These are phyloP conservation scores for Pascua guehoae DNA, from an alignment of 1,284 basidiomycete species.

Conservation along the genomic window DNA sequence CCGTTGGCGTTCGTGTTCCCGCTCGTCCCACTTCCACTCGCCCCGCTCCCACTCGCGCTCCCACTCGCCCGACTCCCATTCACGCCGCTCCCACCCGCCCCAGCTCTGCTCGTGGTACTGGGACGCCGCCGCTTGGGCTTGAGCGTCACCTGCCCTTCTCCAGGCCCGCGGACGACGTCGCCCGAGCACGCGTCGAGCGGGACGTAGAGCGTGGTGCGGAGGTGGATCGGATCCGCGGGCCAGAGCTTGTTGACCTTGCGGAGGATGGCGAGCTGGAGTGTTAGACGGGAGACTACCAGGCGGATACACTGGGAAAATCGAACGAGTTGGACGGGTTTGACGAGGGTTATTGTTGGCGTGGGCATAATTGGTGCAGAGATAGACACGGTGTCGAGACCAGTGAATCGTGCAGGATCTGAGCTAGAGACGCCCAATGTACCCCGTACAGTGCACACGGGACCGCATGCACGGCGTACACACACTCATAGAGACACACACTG, in stretches of 20 bases:
- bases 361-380: no score
- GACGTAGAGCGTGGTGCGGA: slow-evolving; percentile 75
- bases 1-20: no score
- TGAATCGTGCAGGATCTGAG: no score
- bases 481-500: background rate
- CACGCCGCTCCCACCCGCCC: slow-evolving; percentile 2
- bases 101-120: background rate
- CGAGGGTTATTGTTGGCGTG: no score
- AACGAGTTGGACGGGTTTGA: no score
- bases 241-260: slow-evolving; percentile 84
- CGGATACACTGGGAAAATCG: no score
- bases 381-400: no score
- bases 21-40: background rate
- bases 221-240: slow-evolving; percentile 81
- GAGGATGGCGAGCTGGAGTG: slow-evolving; percentile 59
- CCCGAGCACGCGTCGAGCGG: slow-evolving; percentile 55
- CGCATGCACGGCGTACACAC: background rate
- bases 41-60: slow-evolving; percentile 2
- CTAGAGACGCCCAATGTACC: no score
- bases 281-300: no score
- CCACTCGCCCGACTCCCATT: slow-evolving; percentile 19
- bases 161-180: slow-evolving; percentile 40
- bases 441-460: no score
- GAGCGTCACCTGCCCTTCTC: slow-evolving; percentile 39
- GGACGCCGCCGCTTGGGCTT: slow-evolving; percentile 19